Evolutionary conservation across 2,329 filamentous ascomycete species (phyloP), one percentile per base, ranked within the genome.

Genomic region (Fusarium lateritium): DNA sequence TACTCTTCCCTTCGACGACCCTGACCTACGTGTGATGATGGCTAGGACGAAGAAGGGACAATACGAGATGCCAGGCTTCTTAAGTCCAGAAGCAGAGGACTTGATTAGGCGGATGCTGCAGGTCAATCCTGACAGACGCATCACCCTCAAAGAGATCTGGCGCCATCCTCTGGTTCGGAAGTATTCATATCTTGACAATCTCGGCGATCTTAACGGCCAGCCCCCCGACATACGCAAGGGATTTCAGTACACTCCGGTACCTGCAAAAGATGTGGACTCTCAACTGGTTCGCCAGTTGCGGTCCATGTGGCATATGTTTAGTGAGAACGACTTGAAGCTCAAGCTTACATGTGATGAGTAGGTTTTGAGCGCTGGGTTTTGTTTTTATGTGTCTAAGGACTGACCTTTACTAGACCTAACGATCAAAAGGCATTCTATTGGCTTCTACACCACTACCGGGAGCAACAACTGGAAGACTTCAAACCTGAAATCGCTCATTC

Each of bases 371-470:
- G 36, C 8, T 22, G 7, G n/a, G 5, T 31, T 4, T 51, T 40
- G 21, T 15, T 38, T 24, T 13, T n/a, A 13, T 4, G 14, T 34
- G 17, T 15, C 24, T 11, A 38, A 17, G 5, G 19, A 28, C 76
- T 79, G 66, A 79, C 70, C 40, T 65, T 43, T 47, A 33, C n/a
- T 33, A 95, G 92, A 68, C 84, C 88, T 6, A 98, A 97, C 69
- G 93, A 97, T 56, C 94, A 98, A 76, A 97, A 97, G 76, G 86
- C 95, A 70, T 98, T 98, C 79, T 99, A 98, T 79, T 92, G 90
- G 79, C 87, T 97, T 21, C 86, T 99, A 9, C 81, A 91, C 69
- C 92, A 91, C 77, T 97, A 97, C 77, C 88, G 93, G 44, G 90
- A 97, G 68, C 90, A 93, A 66, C 91, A 96, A 71, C 80, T 97